Percentiles rank a stretch among this genome's conserved stretches.
Evolutionary conservation across 2,329 filamentous ascomycete genomes (phyloP).

Genomic region (Corinectria fuckeliana): DNA sequence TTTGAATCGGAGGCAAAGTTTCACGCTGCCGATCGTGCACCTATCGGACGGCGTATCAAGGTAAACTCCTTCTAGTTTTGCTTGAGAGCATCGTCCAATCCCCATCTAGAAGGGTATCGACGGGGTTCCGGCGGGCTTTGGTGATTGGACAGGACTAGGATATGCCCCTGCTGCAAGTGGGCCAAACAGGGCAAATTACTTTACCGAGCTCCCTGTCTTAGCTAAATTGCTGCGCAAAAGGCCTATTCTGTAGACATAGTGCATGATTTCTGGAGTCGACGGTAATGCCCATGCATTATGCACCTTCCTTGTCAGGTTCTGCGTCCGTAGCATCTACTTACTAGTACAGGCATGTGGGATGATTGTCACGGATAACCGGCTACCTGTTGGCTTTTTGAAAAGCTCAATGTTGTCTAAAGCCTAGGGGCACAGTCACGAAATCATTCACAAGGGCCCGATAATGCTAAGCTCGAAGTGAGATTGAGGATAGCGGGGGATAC

Average conservation of each 20-base stretch:
- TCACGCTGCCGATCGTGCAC: neutral
- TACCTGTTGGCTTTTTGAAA: too few relatives aligned
- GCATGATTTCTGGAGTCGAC: neutral
- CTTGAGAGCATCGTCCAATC: neutral
- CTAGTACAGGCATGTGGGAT: too few relatives aligned
- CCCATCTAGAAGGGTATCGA: neutral
- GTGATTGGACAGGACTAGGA: neutral
- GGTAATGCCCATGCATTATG: neutral
- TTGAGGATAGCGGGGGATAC: too few relatives aligned
- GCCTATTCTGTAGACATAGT: neutral
- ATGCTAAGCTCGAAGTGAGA: too few relatives aligned
- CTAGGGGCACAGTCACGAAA: too few relatives aligned
- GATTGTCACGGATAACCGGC: neutral
- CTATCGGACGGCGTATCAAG: neutral
- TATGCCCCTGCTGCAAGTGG: neutral
- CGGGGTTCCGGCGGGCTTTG: neutral
- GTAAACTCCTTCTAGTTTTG: neutral
- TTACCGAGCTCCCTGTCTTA: neutral
- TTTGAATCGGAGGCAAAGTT: conserved; percentile 4
- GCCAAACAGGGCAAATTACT: neutral
- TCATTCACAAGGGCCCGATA: too few relatives aligned
- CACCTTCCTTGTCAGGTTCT: neutral
- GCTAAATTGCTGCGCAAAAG: neutral
- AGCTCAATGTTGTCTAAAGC: too few relatives aligned
- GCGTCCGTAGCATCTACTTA: neutral